A percentile compares a stretch with the other conserved stretches of the same genome.
Evolutionary conservation across 2,329 filamentous ascomycete genomes (phyloP).

Genomic region (Fusarium nodosum): DNA sequence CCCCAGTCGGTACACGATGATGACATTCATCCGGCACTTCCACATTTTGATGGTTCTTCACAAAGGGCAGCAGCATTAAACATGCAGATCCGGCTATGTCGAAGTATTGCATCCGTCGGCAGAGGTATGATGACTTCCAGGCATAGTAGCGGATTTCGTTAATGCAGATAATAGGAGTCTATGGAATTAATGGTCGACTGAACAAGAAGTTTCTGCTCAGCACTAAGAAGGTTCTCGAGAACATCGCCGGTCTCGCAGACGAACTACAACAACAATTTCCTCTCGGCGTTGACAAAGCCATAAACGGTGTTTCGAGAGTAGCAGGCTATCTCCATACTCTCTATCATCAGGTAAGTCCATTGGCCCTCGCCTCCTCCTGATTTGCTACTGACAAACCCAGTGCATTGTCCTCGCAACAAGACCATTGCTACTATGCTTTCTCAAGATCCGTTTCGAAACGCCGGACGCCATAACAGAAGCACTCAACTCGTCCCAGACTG

Average conservation of each 20-base stretch:
- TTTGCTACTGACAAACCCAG: slow-evolving; percentile 20
- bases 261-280: slow-evolving; percentile 52
- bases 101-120: slow-evolving; percentile 51
- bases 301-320: slow-evolving; percentile 53
- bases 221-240: slow-evolving; percentile 51
- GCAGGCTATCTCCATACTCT: slow-evolving; percentile 53
- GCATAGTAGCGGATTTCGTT: fast-evolving
- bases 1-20: slow-evolving; percentile 64
- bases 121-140: slow-evolving; percentile 37
- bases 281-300: slow-evolving; percentile 46
- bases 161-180: slow-evolving; percentile 42
- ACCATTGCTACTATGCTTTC: slow-evolving; percentile 52
- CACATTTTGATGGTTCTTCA: slow-evolving; percentile 48
- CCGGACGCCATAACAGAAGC: slow-evolving; percentile 41
- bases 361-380: fast-evolving
- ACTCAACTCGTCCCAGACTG: slow-evolving; percentile 57
- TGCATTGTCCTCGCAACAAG: slow-evolving; percentile 54
- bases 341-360: slow-evolving; percentile 50
- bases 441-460: slow-evolving; percentile 52
- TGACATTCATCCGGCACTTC: slow-evolving; percentile 61
- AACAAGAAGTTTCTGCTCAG: slow-evolving; percentile 52
- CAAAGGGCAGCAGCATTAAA: slow-evolving; percentile 50
- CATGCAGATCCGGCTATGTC: slow-evolving; percentile 53
- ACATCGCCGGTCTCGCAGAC: slow-evolving; percentile 50
- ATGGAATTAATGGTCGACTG: slow-evolving; percentile 50